Conservation (phyloP, 2,329 filamentous ascomycete species). For the Diaporthe citriasiana region DNA sequence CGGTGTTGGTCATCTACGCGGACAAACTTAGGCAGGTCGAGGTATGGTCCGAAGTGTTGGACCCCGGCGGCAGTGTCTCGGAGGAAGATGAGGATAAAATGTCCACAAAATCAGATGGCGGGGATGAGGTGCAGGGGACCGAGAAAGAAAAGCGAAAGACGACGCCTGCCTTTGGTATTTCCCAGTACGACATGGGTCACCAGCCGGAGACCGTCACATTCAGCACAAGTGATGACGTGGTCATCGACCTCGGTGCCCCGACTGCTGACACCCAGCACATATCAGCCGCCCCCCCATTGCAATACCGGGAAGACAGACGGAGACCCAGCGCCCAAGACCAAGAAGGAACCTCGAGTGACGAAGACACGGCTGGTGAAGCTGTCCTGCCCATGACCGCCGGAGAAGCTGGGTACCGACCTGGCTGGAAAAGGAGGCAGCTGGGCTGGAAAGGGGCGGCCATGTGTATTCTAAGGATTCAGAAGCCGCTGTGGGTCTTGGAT, state of each 20-base stretch:
- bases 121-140: slow-evolving; percentile 1
- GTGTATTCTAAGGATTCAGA: slow-evolving; percentile 54
- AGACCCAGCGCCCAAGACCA: slow-evolving; percentile 38
- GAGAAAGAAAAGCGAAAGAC: not conserved
- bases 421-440: slow-evolving; percentile 59
- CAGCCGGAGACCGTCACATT: slow-evolving; percentile 40
- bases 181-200: slow-evolving; percentile 10
- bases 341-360: slow-evolving; percentile 43
- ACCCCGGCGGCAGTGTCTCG: slow-evolving; percentile 25
- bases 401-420: slow-evolving; percentile 50
- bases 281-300: not conserved
- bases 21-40: slow-evolving; percentile 61
- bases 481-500: slow-evolving; percentile 42
- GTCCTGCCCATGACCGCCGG: slow-evolving; percentile 44
- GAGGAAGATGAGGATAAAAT: not conserved
- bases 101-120: too few species aligned
- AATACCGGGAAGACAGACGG: slow-evolving; percentile 16
- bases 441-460: slow-evolving; percentile 63
- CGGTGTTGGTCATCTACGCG: slow-evolving; percentile 62
- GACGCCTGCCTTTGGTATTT: not conserved
- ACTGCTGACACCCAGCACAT: not conserved
- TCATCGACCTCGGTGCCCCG: slow-evolving; percentile 42
- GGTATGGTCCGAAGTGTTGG: slow-evolving; percentile 61
- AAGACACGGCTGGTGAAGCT: slow-evolving; percentile 43
- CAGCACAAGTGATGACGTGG: slow-evolving; percentile 40